phyloP scores from a whole-genome alignment of 2,329 filamentous ascomycete species.

The Sporothrix inflata region DNA sequence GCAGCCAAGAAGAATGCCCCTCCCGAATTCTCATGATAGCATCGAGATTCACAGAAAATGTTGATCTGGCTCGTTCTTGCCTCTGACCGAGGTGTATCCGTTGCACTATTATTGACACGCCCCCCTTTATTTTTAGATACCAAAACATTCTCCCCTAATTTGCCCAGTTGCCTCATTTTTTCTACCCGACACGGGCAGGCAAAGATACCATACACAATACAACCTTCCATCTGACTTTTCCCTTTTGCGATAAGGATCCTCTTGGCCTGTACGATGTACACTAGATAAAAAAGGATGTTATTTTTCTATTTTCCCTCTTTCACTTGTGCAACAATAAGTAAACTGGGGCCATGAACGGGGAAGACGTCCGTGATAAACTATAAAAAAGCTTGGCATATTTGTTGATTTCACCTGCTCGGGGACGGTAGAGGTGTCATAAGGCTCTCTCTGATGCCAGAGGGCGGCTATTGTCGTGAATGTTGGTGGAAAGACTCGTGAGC shows the following conservation, averaged over 20 bases:
- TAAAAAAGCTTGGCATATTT: not conserved
- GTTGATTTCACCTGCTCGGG: not conserved
- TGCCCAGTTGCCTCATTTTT: conserved; percentile 12
- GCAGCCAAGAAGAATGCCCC: no score
- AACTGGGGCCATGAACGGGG: not conserved
- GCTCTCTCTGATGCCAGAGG: not conserved
- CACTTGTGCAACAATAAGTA: conserved; percentile 3
- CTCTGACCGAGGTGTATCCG: no score
- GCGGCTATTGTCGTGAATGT: not conserved
- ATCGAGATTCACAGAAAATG: no score
- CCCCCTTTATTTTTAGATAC: not conserved
- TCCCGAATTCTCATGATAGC: no score
- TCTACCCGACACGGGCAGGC: not conserved
- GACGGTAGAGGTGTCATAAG: not conserved
- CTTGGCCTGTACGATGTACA: not conserved
- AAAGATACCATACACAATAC: not conserved
- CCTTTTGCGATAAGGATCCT: not conserved
- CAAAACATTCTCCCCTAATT: conserved; percentile 15
- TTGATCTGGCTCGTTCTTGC: not conserved
- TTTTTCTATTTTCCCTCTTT: conserved; percentile 11
- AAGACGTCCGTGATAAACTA: not conserved
- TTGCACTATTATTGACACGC: not conserved
- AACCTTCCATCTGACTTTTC: not conserved
- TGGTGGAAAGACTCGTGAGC: not conserved
- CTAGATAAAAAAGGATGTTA: not conserved